phyloP scores from a whole-genome alignment of 2,329 filamentous ascomycete genomes.

The Penicillium olsonii region DNA sequence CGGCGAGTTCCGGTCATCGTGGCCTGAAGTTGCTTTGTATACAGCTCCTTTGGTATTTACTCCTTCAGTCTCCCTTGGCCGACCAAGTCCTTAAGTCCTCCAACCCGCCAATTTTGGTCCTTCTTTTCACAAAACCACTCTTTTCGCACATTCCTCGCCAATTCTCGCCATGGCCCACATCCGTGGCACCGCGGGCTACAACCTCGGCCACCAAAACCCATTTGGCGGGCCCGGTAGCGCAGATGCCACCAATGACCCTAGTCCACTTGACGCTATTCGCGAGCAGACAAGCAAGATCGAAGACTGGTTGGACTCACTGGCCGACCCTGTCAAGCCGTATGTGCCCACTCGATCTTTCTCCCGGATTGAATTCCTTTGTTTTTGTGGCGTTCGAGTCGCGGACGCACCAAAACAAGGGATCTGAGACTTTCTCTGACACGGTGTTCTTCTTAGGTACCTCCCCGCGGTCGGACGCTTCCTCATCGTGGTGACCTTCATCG shows the following conservation, averaged over 20 bases:
- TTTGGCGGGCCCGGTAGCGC: slow-evolving; percentile 64
- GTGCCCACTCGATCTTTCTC: slow-evolving; percentile 42
- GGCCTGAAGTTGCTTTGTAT: slow-evolving; percentile 40
- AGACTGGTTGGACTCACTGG: slow-evolving; percentile 81
- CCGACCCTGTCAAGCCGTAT: slow-evolving; percentile 94
- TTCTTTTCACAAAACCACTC: slow-evolving; percentile 5
- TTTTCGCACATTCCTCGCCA: slow-evolving; percentile 13
- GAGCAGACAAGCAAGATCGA: slow-evolving; percentile 98
- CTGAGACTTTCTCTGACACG: slow-evolving; percentile 30
- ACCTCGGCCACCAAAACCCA: slow-evolving; percentile 72
- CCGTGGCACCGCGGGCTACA: slow-evolving; percentile 76
- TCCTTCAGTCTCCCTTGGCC: slow-evolving; percentile 13
- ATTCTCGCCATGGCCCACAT: slow-evolving; percentile 50
- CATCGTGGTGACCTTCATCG: slow-evolving; percentile 97
- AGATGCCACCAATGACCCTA: slow-evolving; percentile 68
- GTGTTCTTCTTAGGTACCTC: slow-evolving; percentile 66
- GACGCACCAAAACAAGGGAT: slow-evolving; percentile 19
- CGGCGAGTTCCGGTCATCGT: slow-evolving; percentile 41
- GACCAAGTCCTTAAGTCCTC: slow-evolving; percentile 3
- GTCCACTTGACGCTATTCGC: slow-evolving; percentile 82
- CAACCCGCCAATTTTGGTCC: background rate
- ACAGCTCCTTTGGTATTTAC: slow-evolving; percentile 22
- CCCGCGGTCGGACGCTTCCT: slow-evolving; percentile 95
- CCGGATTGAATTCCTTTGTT: background rate
- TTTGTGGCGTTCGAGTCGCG: background rate